Conservation (phyloP, 164 flowering plant genomes). For the Kalanchoe fedtschenkoi region DNA sequence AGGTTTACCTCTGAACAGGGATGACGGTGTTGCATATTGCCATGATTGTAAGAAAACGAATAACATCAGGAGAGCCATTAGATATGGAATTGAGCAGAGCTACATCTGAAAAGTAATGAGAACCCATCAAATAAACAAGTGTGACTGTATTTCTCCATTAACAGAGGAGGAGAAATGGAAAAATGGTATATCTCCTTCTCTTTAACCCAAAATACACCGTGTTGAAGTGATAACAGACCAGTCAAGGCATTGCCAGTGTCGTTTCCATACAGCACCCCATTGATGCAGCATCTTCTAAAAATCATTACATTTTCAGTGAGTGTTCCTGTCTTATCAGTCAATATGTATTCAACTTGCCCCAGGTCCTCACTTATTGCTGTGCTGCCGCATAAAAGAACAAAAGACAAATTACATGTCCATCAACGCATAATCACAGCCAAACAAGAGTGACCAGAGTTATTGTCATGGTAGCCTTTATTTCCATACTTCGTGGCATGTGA, state of each 20-base stretch:
- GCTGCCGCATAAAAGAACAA: slow-evolving; percentile 51
- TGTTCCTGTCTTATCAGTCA: slow-evolving; percentile 98
- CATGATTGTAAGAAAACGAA: slow-evolving; percentile 76
- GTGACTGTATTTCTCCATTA: neutral
- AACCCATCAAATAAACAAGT: neutral
- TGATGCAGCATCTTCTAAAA: slow-evolving; percentile 84
- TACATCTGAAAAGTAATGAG: slow-evolving; percentile 40
- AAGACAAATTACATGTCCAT: neutral
- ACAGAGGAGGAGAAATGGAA: neutral
- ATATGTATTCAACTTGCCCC: slow-evolving; percentile 97
- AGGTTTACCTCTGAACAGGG: slow-evolving; percentile 61
- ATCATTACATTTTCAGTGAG: slow-evolving; percentile 93
- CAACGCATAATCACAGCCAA: slow-evolving; percentile 5
- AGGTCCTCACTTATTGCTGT: slow-evolving; percentile 98
- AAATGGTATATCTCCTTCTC: neutral
- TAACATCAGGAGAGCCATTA: slow-evolving; percentile 53
- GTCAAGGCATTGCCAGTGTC: slow-evolving; percentile 85
- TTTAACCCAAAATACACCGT: neutral
- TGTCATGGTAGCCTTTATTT: neutral
- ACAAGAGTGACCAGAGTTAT: slow-evolving; percentile 9
- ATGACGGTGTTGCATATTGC: slow-evolving; percentile 92
- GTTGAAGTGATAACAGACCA: slow-evolving; percentile 36
- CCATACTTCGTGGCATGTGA: slow-evolving; percentile 92
- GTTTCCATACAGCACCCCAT: slow-evolving; percentile 74
- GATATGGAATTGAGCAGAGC: slow-evolving; percentile 62